A percentile compares a stretch with the other conserved stretches of the same genome.
phyloP scores from a whole-genome alignment of 768 basidiomycete genomes.

The Hypsizygus marmoreus region DNA sequence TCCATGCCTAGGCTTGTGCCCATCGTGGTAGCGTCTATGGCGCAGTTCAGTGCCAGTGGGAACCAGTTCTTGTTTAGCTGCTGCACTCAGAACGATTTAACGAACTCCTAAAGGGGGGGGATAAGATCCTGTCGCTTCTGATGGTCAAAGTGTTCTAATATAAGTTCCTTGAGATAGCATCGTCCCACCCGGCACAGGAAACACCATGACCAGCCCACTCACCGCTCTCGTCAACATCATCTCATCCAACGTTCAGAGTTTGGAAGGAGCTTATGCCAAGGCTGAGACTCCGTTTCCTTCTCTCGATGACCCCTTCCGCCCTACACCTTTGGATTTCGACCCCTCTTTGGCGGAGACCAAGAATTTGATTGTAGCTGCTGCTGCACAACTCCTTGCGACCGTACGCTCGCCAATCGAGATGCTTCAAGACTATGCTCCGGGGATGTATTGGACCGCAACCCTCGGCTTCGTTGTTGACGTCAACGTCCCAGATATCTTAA shows the following conservation, averaged over 20 bases:
- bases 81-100: no score
- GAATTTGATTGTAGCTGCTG: constrained; percentile 23
- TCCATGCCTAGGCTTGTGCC: no score
- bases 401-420: constrained; percentile 20
- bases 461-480: constrained; percentile 27
- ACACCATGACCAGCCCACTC: constrained; percentile 10
- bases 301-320: constrained; percentile 26
- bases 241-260: constrained; percentile 18
- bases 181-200: no score
- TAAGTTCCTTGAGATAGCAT: no score
- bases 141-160: no score
- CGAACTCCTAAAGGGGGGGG: no score
- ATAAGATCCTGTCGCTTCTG: no score
- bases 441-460: constrained; percentile 17
- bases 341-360: constrained; percentile 15
- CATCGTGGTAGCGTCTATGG: no score
- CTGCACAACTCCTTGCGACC: constrained; percentile 27
- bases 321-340: constrained; percentile 17
- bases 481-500: constrained; percentile 36
- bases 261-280: constrained; percentile 24
- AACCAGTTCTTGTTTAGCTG: no score
- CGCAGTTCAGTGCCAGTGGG: no score
- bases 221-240: constrained; percentile 23
- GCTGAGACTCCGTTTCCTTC: constrained; percentile 22
- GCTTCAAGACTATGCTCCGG: constrained; percentile 11